A percentile compares a stretch with the other conserved stretches of the same genome.
phyloP scores from a whole-genome alignment of 345 rosid genomes.

The Punica granatum region DNA sequence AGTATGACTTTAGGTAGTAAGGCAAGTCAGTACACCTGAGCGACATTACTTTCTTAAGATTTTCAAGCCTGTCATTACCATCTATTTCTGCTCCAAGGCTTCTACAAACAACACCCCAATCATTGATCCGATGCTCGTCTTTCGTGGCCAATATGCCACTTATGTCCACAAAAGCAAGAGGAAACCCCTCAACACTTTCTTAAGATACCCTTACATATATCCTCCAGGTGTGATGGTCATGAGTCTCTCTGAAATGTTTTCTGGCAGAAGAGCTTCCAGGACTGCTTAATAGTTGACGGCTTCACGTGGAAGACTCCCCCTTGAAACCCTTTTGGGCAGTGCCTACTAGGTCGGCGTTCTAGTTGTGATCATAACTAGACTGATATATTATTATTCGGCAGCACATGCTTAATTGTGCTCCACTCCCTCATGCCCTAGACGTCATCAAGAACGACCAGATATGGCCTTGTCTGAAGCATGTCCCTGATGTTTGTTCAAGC shows the following conservation, averaged over 20 bases:
- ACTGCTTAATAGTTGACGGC: conserved; percentile 17
- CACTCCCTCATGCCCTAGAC: conserved; percentile 23
- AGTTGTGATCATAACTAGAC: conserved; percentile 29
- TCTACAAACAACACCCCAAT: conserved; percentile 29
- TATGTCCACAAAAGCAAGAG: conserved; percentile 39
- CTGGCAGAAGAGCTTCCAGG: conserved; percentile 25
- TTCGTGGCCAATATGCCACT: conserved; percentile 33
- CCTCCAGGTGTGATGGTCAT: conserved; percentile 26
- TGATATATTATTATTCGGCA: conserved; percentile 18
- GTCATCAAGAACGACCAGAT: conserved; percentile 27
- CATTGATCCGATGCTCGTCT: conserved; percentile 16
- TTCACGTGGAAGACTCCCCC: conserved; percentile 17
- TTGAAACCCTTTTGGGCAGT: conserved; percentile 16
- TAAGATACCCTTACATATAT: conserved; percentile 16
- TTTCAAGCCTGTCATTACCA: conserved; percentile 19
- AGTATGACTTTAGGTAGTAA: conserved; percentile 29
- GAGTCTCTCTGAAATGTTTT: conserved; percentile 20
- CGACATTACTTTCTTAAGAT: conserved; percentile 21
- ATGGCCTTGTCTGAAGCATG: conserved; percentile 18
- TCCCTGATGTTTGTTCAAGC: conserved; percentile 14
- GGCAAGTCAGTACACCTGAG: conserved; percentile 41
- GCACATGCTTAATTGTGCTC: conserved; percentile 21
- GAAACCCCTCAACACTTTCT: conserved; percentile 32
- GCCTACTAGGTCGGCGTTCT: conserved; percentile 17
- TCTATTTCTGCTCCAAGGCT: conserved; percentile 27